Base-by-base conservation (phyloP, 108 stramenopile species). In the Seminavis robusta region DNA sequence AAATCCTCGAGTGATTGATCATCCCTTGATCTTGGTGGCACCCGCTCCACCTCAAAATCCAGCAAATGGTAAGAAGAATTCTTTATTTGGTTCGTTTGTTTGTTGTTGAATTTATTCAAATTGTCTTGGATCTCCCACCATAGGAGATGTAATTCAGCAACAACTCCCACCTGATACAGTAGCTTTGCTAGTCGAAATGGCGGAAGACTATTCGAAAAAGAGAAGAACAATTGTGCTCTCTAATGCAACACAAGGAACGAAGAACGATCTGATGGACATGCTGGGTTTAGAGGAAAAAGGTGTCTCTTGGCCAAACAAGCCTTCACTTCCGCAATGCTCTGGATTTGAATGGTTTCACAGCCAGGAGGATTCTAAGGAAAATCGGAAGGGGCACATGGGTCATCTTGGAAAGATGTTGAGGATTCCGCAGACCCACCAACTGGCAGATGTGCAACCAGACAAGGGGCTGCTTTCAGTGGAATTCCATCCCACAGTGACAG, bases 391-490 rank as follows among this genome's bases (percentile, higher is more conserved):
- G 30, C 30, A 51, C 17, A 51, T 51, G 49, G 28, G n/a, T 10
- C 30, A 51, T 27, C 29, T 51, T 13, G 10, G 30, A 17, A 19
- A 11, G 10, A 26, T 17, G 11, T 11, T 51, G 10, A 21, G 30
- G 19, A 8, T 51, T 21, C 49, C 49, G 10, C 28, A 27, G 19
- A 13, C 10, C 15, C 30, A 51, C 17, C 26, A 21, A 10, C 19
- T 51, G 49, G 49, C 49, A 19, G 49, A 51, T 51, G 29, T 31
- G 17, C 49, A 51, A 27, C 49, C 23, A 1, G 10, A 51, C 8
- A 51, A 27, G 28, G 13, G 29, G 8, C 29, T 51, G 17, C 49
- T 51, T 21, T 30, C 10, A 11, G 27, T 51, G 10, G 28, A 51
- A 26, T 9, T 11, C 10, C 13, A 16, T 13, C 11, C 10, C n/a